Conservation (phyloP, 2,329 filamentous ascomycete species). For the Beauveria medogensis region DNA sequence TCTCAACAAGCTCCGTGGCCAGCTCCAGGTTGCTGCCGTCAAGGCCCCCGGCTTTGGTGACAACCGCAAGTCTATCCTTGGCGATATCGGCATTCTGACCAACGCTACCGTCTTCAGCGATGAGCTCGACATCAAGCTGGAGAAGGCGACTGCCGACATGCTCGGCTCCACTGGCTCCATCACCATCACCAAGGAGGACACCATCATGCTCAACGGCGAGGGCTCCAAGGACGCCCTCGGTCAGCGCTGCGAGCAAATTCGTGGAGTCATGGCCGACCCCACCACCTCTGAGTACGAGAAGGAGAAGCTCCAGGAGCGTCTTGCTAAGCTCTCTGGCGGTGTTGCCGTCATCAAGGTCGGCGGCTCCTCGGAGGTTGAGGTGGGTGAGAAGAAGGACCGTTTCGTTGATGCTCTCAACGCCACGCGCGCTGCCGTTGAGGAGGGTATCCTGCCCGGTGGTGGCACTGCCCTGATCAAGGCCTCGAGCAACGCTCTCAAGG, state of each 20-base stretch:
- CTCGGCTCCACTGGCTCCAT: constrained; percentile 96
- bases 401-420: constrained; percentile 98
- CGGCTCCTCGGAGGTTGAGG: constrained; percentile 94
- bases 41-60: constrained; percentile 99
- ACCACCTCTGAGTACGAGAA: constrained; percentile 98
- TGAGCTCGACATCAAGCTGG: constrained; percentile 97
- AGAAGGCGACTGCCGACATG: constrained; percentile 94
- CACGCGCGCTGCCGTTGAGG: constrained; percentile 95
- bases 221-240: constrained; percentile 88
- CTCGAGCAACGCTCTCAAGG: constrained; percentile 74
- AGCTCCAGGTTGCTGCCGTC: constrained; percentile 96
- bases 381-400: constrained; percentile 99
- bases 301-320: constrained; percentile 99
- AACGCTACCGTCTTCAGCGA: constrained; percentile 97
- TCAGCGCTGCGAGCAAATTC: constrained; percentile 98
- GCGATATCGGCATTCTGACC: constrained; percentile 90
- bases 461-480: constrained; percentile 98
- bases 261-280: constrained; percentile 89
- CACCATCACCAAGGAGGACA: constrained; percentile 99
- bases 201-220: constrained; percentile 94
- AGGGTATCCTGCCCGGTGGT: constrained; percentile 97
- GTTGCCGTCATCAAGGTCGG: constrained; percentile 99
- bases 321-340: constrained; percentile 97
- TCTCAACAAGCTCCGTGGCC: constrained; percentile 98
- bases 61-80: constrained; percentile 99